A percentile compares a stretch with the other conserved stretches of the same genome.
These are phyloP conservation scores for Candida albicans DNA, from an alignment of 1,139 yeast species.

Conservation along the genomic window DNA sequence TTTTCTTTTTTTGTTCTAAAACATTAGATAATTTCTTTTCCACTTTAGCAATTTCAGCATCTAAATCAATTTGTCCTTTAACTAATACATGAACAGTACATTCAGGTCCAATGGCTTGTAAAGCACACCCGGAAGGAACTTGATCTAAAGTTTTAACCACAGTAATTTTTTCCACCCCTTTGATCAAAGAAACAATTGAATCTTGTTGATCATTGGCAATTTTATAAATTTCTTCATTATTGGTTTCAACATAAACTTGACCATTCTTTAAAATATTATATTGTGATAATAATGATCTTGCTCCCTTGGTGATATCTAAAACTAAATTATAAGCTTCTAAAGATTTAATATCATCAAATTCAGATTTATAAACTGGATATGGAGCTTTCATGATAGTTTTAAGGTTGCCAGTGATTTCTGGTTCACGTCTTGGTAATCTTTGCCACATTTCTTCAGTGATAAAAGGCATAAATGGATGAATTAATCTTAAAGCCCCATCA, in stretches of 20 bases:
- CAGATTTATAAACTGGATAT: conserved; percentile 67
- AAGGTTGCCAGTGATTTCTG: conserved; percentile 49
- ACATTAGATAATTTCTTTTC: conserved; percentile 68
- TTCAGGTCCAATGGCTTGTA: conserved; percentile 75
- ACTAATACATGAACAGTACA: conserved; percentile 88
- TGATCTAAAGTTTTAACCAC: conserved; percentile 55
- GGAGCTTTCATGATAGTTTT: conserved; percentile 75
- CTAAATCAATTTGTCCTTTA: conserved; percentile 92
- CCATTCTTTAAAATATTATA: conserved; percentile 87
- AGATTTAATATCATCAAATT: conserved; percentile 64
- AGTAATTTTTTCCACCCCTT: conserved; percentile 75
- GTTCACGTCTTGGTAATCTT: conserved; percentile 85
- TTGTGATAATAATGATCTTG: conserved; percentile 89
- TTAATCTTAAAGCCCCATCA: conserved; percentile 87
- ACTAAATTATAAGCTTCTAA: conserved; percentile 77
- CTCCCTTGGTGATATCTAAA: conserved; percentile 83
- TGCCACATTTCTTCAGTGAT: conserved; percentile 99
- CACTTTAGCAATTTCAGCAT: conserved; percentile 84
- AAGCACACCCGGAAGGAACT: conserved; percentile 88
- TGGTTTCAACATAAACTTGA: conserved; percentile 75
- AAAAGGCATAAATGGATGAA: conserved; percentile 98
- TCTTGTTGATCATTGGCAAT: conserved; percentile 71
- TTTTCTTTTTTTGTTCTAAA: conserved; percentile 46
- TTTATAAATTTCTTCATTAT: conserved; percentile 45
- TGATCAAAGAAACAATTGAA: conserved; percentile 85